Evolutionary conservation across 108 stramenopile genomes (phyloP).

Genomic region (Epipyxis sp.): DNA sequence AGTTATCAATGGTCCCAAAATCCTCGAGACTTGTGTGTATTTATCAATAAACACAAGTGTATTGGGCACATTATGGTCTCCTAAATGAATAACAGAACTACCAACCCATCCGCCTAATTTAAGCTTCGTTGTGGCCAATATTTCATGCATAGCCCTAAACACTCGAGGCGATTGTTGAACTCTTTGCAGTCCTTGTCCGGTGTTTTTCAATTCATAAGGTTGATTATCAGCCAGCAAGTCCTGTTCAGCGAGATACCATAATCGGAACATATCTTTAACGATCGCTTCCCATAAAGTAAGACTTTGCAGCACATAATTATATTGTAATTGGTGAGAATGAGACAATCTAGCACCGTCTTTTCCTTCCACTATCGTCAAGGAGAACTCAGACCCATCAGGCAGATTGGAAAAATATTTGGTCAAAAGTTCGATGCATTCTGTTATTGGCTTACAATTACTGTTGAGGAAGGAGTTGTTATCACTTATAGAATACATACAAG

Average conservation of each 20-base stretch:
- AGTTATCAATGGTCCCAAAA: conserved; percentile 67
- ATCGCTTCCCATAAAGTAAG: conserved; percentile 67
- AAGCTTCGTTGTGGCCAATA: conserved; percentile 49
- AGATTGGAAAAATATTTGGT: conserved; percentile 55
- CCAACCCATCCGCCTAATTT: conserved; percentile 67
- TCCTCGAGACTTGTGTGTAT: conserved; percentile 78
- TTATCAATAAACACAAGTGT: conserved; percentile 78
- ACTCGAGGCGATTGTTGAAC: conserved; percentile 71
- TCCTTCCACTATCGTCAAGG: conserved; percentile 64
- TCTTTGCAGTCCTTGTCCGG: conserved; percentile 73
- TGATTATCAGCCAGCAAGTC: conserved; percentile 60
- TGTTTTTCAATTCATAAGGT: conserved; percentile 66
- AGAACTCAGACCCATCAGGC: conserved; percentile 39
- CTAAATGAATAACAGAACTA: conserved; percentile 69
- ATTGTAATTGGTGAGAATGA: conserved; percentile 73
- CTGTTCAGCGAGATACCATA: conserved; percentile 73
- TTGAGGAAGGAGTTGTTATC: conserved; percentile 80
- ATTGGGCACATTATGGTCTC: conserved; percentile 80
- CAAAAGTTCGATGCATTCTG: conserved; percentile 65
- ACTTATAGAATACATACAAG: conserved; percentile 69
- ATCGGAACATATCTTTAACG: conserved; percentile 73
- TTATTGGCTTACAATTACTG: conserved; percentile 74
- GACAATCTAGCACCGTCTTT: conserved; percentile 68
- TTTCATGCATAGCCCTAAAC: conserved; percentile 69
- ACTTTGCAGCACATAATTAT: conserved; percentile 67